Percentiles rank a stretch among this genome's conserved stretches.
Conservation (phyloP, 2,329 filamentous ascomycete species). For the Tolypocladium tropicale region DNA sequence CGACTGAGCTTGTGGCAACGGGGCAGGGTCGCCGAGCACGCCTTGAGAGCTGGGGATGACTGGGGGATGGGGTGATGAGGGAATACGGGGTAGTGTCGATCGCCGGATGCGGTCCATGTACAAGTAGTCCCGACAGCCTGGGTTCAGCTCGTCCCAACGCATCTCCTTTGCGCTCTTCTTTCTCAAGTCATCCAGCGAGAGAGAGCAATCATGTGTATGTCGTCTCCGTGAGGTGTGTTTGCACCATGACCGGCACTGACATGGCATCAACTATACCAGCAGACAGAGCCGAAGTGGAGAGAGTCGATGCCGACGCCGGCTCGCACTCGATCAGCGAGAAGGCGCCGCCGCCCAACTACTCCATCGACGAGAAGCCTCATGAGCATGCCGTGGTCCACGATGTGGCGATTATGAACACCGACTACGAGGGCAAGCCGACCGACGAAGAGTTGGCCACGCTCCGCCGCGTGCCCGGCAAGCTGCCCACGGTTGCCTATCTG, state of each 20-base stretch:
- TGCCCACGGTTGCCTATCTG: constrained; percentile 43
- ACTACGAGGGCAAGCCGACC: constrained; percentile 34
- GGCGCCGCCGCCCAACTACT: no score
- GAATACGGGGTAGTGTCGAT: neutral
- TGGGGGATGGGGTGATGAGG: no score
- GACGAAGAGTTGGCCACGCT: constrained; percentile 42
- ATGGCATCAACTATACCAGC: neutral
- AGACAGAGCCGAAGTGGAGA: neutral
- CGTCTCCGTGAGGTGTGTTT: no score
- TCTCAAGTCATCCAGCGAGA: neutral
- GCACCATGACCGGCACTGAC: no score
- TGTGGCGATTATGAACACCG: constrained; percentile 7
- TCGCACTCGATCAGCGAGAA: neutral
- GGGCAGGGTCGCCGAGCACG: neutral
- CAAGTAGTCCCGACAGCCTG: neutral
- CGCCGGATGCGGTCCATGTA: neutral
- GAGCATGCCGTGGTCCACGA: neutral
- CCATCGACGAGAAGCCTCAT: neutral
- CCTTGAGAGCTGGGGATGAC: neutral
- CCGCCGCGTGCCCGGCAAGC: constrained; percentile 38
- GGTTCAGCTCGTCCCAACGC: neutral
- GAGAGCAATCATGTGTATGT: neutral
- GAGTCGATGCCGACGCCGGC: neutral
- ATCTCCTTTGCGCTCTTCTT: neutral
- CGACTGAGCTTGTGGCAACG: neutral